Base-by-base conservation (phyloP, 2,329 filamentous ascomycete species). In the Ophiostoma australiae region DNA sequence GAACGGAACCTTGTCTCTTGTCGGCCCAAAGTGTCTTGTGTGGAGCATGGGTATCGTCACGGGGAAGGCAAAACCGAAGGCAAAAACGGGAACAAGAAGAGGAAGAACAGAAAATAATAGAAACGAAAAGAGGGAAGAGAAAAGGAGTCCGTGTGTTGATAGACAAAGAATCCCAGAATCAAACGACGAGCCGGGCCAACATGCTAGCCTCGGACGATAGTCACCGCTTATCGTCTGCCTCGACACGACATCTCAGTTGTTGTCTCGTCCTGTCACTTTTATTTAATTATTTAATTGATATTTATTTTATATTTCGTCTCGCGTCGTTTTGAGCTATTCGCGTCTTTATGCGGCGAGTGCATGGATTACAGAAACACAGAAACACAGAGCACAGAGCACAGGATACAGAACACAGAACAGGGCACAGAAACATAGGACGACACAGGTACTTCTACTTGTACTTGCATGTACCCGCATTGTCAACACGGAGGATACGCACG, bases 351-450 rank as follows among this genome's bases (percentile, higher is more conserved):
- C 52, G 23, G 52, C 52, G 23, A 58, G 52, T 27, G 52, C 52
- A 58, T 58, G 52, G 52, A 58, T 58, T 58, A 58, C 52, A 58
- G n/a, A 58, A 58, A 58, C 44, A 48, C 44, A 6, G 52, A 58
- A 27, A 15, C 23, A 58, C 52, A 58, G 7, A 3, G 44, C 27
- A 41, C 39, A 13, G 11, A 41, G 39, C 39, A 41, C 39, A 13
- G 39, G 39, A 41, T 13, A 41, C 35, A 37, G 10, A 41, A 41
- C 39, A 41, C 27, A 31, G 27, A 31, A 31, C 27, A 52, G 17
- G 20, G 23, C 20, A 27, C 52, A 58, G 44, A 58, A 58, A 58
- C 52, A 58, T 27, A 58, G 7, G 48, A 55, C 48, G 17, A 23
- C n/a, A 55, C 20, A 27, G 48, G 52, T 58, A 58, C 52, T 58